Percentiles rank a stretch among this genome's conserved stretches.
Evolutionary conservation across 805 yeast genomes (phyloP).

Genomic region (Monosporozyma servazzii): DNA sequence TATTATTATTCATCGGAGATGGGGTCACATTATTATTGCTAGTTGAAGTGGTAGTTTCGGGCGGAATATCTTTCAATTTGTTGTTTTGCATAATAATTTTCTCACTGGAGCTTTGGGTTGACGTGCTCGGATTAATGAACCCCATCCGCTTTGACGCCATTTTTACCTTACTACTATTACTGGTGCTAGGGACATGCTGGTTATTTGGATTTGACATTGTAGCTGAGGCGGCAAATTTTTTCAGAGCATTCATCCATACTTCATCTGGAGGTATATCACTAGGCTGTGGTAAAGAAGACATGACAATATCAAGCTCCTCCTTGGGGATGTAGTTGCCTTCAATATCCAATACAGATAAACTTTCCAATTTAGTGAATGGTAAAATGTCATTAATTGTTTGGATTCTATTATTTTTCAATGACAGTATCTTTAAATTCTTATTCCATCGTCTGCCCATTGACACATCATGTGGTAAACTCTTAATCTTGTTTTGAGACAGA

Average conservation of each 20-base stretch:
- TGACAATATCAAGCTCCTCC: conserved; percentile 37
- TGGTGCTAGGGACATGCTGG: neutral
- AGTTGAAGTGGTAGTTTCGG: neutral
- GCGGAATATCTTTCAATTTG: neutral
- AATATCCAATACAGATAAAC: conserved; percentile 49
- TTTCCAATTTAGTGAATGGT: conserved; percentile 42
- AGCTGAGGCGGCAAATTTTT: conserved; percentile 8
- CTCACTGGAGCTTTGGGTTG: neutral
- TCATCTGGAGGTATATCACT: conserved; percentile 34
- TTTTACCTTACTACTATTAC: conserved; percentile 34
- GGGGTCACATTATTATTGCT: neutral
- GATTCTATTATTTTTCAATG: conserved; percentile 50
- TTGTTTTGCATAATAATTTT: neutral
- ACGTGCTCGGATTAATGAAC: conserved; percentile 32
- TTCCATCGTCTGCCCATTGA: conserved; percentile 28
- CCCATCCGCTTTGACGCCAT: conserved; percentile 73
- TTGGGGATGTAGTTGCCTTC: conserved; percentile 50
- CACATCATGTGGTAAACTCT: conserved; percentile 38
- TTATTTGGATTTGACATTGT: conserved; percentile 3
- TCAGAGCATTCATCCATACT: conserved; percentile 29
- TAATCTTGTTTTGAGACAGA: conserved; percentile 47
- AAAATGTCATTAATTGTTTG: conserved; percentile 39
- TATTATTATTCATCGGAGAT: neutral
- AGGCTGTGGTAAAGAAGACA: conserved; percentile 31
- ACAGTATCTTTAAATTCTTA: conserved; percentile 44